Evolutionary conservation across 2,329 filamentous ascomycete species (phyloP), one percentile per base, ranked within the genome.

Genomic region (Fusarium continuum): DNA sequence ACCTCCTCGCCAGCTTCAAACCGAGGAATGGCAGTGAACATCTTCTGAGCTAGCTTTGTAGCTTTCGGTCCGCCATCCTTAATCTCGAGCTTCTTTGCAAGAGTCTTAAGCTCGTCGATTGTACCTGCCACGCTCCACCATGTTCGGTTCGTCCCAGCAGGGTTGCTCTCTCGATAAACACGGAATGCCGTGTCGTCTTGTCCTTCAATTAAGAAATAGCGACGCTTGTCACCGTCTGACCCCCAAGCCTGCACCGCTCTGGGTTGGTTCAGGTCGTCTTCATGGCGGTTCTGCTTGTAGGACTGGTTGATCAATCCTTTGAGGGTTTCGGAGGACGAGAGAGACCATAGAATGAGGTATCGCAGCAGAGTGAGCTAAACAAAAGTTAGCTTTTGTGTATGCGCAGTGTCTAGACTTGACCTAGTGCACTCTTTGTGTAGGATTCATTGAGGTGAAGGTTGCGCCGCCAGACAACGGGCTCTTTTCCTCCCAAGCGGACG

Each of bases 1-100:
- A 93, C 91, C 78, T 96, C 93, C 77, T 98, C 93, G 6, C 92
- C 93, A 29, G 91, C 92, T 76, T 98, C 94, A 69, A 99, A 97
- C 28, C 93, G 88, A 28, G 93, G 92, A 28, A 98, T 86, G 10
- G 93, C 93, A 47, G 87, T 85, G 29, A 83, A 76, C 71, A 99
- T 96, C 75, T 88, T 91, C 68, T 90, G 87, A 57, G 90, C 88
- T 28, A 98, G 82, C 56, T 88, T 87, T 71, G 87, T 91, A 1
- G 94, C 92, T 73, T 92, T 91, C 45, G 91, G 92, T 1, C 91
- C 91, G 47, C 90, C 91, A 69, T 98, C 94, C 31, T 86, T 85
- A 4, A 83, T 86, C 47, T 88, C 85, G 9, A 99, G 84, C 74
- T 91, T 96, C 44, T 91, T 87, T 6, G 89, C 90, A 44, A 98